Conservation (phyloP, 208 protist species). For the Leishmania aethiopica region DNA sequence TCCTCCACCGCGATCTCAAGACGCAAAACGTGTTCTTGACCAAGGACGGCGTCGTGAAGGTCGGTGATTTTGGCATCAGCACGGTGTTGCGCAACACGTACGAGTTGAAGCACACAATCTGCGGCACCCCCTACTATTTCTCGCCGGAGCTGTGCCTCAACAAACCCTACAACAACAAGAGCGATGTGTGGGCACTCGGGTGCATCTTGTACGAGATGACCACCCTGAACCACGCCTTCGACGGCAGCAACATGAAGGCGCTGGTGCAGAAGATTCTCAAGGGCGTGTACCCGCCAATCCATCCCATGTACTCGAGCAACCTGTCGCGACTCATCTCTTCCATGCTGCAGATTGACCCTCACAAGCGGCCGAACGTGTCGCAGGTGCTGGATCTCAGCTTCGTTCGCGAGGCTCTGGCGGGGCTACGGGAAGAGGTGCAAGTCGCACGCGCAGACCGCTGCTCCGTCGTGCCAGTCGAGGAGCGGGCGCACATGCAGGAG, state of each 20-base stretch:
- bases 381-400: constrained; percentile 80
- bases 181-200: constrained; percentile 93
- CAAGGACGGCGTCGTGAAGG: constrained; percentile 82
- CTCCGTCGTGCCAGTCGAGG: constrained; percentile 51
- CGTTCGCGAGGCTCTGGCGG: constrained; percentile 72
- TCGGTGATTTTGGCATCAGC: constrained; percentile 94
- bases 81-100: constrained; percentile 92
- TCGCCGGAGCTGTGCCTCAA: constrained; percentile 94
- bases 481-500: constrained; percentile 46
- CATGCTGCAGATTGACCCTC: constrained; percentile 89
- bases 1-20: constrained; percentile 93
- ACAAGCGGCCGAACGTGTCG: constrained; percentile 76
- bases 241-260: constrained; percentile 89
- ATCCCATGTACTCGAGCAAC: constrained; percentile 67
- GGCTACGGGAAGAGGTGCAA: constrained; percentile 66
- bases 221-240: constrained; percentile 90
- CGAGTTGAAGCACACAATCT: constrained; percentile 90
- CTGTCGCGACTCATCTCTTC: constrained; percentile 77
- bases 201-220: constrained; percentile 92
- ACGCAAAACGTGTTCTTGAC: constrained; percentile 92
- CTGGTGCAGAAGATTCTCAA: constrained; percentile 92
- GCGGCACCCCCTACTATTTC: constrained; percentile 97
- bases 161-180: constrained; percentile 95
- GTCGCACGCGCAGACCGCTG: constrained; percentile 45
- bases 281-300: constrained; percentile 84